These are phyloP conservation scores for Epichloe typhina DNA, from an alignment of 2,329 filamentous ascomycete species.

Conservation along the genomic window DNA sequence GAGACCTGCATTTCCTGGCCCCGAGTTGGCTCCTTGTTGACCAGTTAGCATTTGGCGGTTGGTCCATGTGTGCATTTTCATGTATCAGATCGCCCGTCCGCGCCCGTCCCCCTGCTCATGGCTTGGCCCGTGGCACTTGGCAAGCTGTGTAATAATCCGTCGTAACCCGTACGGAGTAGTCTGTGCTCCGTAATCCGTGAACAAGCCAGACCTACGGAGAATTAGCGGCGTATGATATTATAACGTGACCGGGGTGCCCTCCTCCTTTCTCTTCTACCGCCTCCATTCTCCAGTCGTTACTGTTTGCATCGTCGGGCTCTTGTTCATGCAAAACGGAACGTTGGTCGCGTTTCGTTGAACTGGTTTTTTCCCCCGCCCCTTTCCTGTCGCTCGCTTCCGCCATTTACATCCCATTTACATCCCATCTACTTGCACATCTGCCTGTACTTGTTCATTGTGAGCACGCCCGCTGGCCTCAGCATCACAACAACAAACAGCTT, in stretches of 20 bases:
- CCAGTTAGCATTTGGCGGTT: neutral
- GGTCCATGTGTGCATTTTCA: neutral
- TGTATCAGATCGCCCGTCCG: neutral
- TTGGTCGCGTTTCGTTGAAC: neutral
- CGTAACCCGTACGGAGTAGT: too few species aligned
- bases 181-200: too few species aligned
- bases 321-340: neutral
- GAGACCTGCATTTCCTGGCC: neutral
- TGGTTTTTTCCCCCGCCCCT: neutral
- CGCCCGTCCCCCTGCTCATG: neutral
- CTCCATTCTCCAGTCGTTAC: neutral
- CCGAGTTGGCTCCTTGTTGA: too few species aligned
- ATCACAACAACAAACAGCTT: neutral
- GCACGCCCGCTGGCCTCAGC: neutral
- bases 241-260: neutral
- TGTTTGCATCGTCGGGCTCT: neutral
- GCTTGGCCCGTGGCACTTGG: conserved; percentile 1
- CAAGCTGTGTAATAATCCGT: too few species aligned
- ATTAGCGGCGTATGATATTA: too few species aligned
- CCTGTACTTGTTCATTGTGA: neutral
- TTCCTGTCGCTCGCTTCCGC: neutral
- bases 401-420: neutral
- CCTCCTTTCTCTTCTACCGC: neutral
- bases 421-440: neutral
- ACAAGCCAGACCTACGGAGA: neutral